Evolutionary conservation across 1,139 yeast species (phyloP).

Genomic region (Yamadazyma dendronema): DNA sequence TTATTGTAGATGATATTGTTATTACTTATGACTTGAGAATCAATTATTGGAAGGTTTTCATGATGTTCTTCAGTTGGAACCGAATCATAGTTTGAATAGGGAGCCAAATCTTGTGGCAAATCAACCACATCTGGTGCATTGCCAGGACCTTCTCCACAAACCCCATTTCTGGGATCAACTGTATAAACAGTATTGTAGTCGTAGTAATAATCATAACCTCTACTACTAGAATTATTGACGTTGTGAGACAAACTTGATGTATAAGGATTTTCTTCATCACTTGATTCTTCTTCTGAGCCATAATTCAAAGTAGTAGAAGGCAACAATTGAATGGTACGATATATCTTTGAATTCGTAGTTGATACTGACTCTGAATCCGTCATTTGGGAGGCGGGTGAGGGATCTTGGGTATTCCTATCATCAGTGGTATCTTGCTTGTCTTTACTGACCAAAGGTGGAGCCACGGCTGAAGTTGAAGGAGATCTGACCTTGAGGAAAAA

Average conservation of each 20-base stretch:
- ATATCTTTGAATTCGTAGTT: conserved; percentile 24
- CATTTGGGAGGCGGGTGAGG: conserved; percentile 16
- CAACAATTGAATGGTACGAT: conserved; percentile 64
- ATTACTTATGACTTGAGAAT: conserved; percentile 17
- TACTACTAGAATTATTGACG: conserved; percentile 56
- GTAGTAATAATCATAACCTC: conserved; percentile 83
- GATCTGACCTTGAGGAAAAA: conserved; percentile 59
- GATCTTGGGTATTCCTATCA: conserved; percentile 1
- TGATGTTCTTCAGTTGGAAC: conserved; percentile 27
- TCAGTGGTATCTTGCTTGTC: conserved; percentile 5
- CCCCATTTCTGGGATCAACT: conserved; percentile 50
- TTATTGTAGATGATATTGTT: conserved; percentile 14
- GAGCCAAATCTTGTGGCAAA: conserved; percentile 43
- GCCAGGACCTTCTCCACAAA: conserved; percentile 27
- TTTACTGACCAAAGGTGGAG: conserved; percentile 14
- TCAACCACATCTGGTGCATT: conserved; percentile 41
- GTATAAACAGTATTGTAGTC: conserved; percentile 85
- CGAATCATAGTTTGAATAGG: conserved; percentile 41
- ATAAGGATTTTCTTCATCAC: conserved; percentile 53
- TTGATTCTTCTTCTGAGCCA: conserved; percentile 71
- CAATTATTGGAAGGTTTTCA: conserved; percentile 22
- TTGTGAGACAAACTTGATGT: conserved; percentile 73
- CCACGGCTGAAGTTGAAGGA: conserved; percentile 31
- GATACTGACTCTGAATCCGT: conserved; percentile 31
- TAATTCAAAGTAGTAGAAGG: conserved; percentile 83